A percentile compares a stretch with the other conserved stretches of the same genome.
phyloP scores from a whole-genome alignment of 140 eudicot genomes.

The Ambrosia hybrid region DNA sequence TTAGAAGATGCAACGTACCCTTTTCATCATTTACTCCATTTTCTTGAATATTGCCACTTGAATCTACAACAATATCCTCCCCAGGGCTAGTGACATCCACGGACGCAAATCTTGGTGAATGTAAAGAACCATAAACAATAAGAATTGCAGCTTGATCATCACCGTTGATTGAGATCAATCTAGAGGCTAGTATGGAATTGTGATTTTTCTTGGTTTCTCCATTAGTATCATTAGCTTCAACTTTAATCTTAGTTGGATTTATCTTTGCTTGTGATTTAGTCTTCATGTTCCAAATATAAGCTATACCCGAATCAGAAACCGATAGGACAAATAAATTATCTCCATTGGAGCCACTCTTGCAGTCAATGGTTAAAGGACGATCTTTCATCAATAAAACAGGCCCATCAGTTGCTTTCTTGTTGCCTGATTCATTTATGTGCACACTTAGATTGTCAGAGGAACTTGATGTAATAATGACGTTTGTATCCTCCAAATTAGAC shows the following conservation, averaged over 20 bases:
- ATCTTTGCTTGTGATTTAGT: slow-evolving; percentile 32
- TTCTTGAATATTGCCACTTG: slow-evolving; percentile 30
- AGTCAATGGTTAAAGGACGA: slow-evolving; percentile 42
- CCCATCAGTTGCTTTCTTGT: slow-evolving; percentile 33
- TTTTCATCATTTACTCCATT: slow-evolving; percentile 28
- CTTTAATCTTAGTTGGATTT: slow-evolving; percentile 47
- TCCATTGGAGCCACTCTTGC: slow-evolving; percentile 41
- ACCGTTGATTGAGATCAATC: slow-evolving; percentile 28
- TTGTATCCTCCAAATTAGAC: slow-evolving; percentile 33
- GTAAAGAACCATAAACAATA: slow-evolving; percentile 43
- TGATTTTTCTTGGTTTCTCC: too few species aligned
- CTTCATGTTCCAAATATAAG: slow-evolving; percentile 53
- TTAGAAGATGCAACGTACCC: neutral
- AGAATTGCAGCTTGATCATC: slow-evolving; percentile 28
- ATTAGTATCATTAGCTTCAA: slow-evolving; percentile 23
- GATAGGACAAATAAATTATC: slow-evolving; percentile 48
- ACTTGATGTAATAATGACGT: slow-evolving; percentile 43
- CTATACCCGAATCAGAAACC: slow-evolving; percentile 48
- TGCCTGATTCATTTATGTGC: slow-evolving; percentile 34
- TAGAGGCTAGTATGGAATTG: slow-evolving; percentile 42
- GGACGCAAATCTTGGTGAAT: slow-evolving; percentile 37
- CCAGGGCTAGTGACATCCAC: slow-evolving; percentile 42
- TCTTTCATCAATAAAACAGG: slow-evolving; percentile 50
- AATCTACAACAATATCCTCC: slow-evolving; percentile 49
- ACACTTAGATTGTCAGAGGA: slow-evolving; percentile 42